Evolutionary conservation across 345 rosid genomes (phyloP).

Genomic region (Lenwebbia sp.): DNA sequence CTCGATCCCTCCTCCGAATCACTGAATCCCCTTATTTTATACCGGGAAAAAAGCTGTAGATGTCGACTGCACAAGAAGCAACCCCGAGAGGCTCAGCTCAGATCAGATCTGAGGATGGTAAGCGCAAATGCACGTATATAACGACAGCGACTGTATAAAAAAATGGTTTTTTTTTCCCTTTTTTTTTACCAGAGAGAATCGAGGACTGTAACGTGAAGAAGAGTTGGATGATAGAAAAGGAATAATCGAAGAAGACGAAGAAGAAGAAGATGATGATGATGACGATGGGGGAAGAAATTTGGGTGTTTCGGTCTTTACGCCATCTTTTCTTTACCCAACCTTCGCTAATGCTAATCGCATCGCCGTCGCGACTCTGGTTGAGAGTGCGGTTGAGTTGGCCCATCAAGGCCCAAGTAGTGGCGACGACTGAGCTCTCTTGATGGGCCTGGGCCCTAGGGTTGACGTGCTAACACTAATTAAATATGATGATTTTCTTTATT

Average conservation of each 20-base stretch:
- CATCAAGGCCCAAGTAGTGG: not conserved
- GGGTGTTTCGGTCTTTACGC: not conserved
- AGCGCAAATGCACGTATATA: not conserved
- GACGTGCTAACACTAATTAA: not conserved
- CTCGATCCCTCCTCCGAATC: not conserved
- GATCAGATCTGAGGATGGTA: not conserved
- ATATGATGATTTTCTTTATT: too few species aligned
- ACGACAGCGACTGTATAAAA: not conserved
- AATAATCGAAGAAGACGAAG: not conserved
- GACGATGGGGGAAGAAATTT: not conserved
- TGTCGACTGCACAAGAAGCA: not conserved
- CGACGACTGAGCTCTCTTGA: too few species aligned
- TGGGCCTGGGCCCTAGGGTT: not conserved
- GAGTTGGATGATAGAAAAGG: not conserved
- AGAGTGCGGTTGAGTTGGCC: not conserved
- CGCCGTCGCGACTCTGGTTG: not conserved
- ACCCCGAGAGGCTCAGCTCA: not conserved
- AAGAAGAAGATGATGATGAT: not conserved
- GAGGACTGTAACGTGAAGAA: not conserved
- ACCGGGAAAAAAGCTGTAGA: not conserved
- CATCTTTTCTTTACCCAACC: not conserved
- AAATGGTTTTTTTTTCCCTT: fast-evolving
- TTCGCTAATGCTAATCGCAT: not conserved
- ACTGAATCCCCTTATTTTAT: not conserved
- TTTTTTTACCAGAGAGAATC: not conserved